Conservation (phyloP, 805 yeast species). For the Hanseniaspora mollemarum region DNA sequence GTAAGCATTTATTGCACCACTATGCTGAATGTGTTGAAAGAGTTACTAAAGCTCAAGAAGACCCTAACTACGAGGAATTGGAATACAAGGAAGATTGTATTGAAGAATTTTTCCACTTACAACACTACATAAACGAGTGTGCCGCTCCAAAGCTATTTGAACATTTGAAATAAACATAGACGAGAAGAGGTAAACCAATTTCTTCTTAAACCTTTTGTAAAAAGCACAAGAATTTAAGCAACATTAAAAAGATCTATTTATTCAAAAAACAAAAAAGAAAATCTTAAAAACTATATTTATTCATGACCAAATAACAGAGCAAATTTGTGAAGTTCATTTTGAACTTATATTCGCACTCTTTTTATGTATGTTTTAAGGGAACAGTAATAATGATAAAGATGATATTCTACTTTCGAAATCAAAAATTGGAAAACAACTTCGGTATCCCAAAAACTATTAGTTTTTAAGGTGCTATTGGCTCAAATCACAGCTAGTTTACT, state of each 20-base stretch:
- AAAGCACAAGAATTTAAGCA: not conserved
- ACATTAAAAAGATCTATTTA: not conserved
- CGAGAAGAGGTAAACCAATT: not conserved
- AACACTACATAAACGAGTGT: slow-evolving; percentile 85
- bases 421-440: no score
- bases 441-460: no score
- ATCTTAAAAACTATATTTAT: slow-evolving; percentile 13
- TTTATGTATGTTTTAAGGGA: not conserved
- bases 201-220: not conserved
- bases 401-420: not conserved
- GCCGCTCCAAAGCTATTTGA: slow-evolving; percentile 81
- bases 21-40: slow-evolving; percentile 91
- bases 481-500: no score
- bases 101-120: slow-evolving; percentile 94
- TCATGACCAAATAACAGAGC: slow-evolving; percentile 6
- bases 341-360: not conserved
- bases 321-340: not conserved
- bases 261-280: not conserved
- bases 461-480: no score
- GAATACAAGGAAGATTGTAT: slow-evolving; percentile 92
- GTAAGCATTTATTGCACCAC: slow-evolving; percentile 72
- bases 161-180: slow-evolving; percentile 54
- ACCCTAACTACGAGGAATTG: slow-evolving; percentile 67
- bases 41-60: slow-evolving; percentile 78
- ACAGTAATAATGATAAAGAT: not conserved